Evolutionary conservation across 2,329 filamentous ascomycete genomes (phyloP).

Genomic region (Trichoderma endophyticum): DNA sequence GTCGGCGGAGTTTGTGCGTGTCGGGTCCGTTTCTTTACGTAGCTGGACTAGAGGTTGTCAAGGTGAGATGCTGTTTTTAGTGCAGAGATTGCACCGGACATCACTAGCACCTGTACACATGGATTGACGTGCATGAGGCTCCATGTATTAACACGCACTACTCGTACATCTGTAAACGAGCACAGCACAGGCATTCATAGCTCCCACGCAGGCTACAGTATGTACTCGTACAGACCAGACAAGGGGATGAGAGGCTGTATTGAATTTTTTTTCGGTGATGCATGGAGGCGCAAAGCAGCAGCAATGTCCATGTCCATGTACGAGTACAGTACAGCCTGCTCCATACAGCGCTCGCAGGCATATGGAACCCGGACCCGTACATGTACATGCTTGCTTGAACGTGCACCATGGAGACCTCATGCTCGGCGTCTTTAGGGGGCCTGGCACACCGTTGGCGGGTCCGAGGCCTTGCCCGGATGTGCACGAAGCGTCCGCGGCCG

Average conservation of each 20-base stretch:
- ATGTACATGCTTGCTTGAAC: neutral
- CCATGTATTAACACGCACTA: neutral
- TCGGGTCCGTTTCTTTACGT: neutral
- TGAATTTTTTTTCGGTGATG: neutral
- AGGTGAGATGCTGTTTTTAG: neutral
- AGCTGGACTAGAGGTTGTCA: neutral
- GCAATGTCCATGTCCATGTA: neutral
- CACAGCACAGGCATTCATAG: no score
- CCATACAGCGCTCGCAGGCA: neutral
- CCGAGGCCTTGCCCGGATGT: neutral
- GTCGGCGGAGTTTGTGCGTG: neutral
- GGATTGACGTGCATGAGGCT: neutral
- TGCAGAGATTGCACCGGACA: neutral
- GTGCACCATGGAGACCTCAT: neutral
- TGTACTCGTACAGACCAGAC: neutral
- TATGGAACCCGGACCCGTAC: neutral
- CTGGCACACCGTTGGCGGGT: neutral
- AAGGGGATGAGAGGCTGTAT: neutral
- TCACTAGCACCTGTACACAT: neutral
- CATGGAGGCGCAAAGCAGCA: neutral
- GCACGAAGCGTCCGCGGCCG: constrained; percentile 4
- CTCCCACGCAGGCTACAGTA: no score
- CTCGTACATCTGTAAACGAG: neutral
- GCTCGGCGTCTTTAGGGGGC: neutral
- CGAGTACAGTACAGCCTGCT: neutral